Conservation (phyloP, 768 basidiomycete genomes). For the Boletus rex-veris region DNA sequence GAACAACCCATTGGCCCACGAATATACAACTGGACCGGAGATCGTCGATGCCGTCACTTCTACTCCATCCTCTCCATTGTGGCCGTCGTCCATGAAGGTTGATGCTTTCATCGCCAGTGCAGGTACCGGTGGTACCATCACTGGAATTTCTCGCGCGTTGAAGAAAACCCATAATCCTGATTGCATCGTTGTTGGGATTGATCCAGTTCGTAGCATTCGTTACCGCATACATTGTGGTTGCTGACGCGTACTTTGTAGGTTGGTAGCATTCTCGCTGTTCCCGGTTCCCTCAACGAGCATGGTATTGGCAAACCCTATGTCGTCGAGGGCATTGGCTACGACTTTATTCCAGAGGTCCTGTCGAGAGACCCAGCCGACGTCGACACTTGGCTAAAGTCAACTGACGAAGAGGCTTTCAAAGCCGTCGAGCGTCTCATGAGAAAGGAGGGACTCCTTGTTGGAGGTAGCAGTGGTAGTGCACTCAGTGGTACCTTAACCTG, state of each 20-base stretch:
- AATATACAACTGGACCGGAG: constrained; percentile 86
- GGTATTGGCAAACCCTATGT: constrained; percentile 52
- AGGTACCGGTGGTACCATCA: constrained; percentile 94
- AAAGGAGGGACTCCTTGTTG: constrained; percentile 84
- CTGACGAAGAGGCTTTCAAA: constrained; percentile 75
- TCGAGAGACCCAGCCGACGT: constrained; percentile 58
- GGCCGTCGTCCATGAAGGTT: constrained; percentile 69
- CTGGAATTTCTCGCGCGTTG: constrained; percentile 78
- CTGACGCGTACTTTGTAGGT: constrained; percentile 42
- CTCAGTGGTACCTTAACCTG: constrained; percentile 75
- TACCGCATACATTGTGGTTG: neutral
- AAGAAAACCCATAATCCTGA: constrained; percentile 74
- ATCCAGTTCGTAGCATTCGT: constrained; percentile 61
- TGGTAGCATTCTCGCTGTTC: constrained; percentile 84
- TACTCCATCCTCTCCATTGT: constrained; percentile 55
- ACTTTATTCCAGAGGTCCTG: constrained; percentile 87
- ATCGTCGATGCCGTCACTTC: constrained; percentile 76
- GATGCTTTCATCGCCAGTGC: constrained; percentile 83
- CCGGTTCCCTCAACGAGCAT: constrained; percentile 57
- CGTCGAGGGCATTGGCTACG: constrained; percentile 97
- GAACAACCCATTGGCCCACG: constrained; percentile 90
- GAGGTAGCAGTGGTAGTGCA: constrained; percentile 89
- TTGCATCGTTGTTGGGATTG: constrained; percentile 78
- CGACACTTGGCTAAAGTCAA: constrained; percentile 82
- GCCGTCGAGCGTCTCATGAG: constrained; percentile 76